Evolutionary conservation across 116 monocot species (phyloP).

Genomic region (Dioscorea cayenensis): DNA sequence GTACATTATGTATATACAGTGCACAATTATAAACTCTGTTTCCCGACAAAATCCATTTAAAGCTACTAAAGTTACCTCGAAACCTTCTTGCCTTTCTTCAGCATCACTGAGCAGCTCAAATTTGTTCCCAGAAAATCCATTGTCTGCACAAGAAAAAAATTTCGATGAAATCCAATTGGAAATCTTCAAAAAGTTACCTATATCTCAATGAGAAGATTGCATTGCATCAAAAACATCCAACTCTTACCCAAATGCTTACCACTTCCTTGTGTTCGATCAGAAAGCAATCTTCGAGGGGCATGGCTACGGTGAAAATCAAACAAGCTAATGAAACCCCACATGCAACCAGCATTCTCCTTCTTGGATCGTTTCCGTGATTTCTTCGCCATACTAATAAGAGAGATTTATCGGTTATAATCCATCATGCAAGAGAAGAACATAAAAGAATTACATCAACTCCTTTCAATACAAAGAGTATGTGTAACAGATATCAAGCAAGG

Average conservation of each 20-base stretch:
- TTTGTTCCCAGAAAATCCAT: slow-evolving; percentile 19
- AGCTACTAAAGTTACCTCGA: slow-evolving; percentile 24
- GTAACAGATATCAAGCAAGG: background rate
- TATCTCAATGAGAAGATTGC: no score
- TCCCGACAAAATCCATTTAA: background rate
- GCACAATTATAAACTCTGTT: no score
- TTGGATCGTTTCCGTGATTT: background rate
- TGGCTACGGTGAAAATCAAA: background rate
- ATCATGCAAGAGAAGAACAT: background rate
- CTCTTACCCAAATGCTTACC: background rate
- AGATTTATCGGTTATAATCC: background rate
- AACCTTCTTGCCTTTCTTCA: slow-evolving; percentile 8
- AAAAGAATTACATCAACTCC: background rate
- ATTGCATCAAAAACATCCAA: background rate
- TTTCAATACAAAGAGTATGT: background rate
- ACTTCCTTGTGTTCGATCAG: background rate
- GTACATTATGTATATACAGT: background rate
- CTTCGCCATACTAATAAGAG: background rate
- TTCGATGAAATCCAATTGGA: background rate
- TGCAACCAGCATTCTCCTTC: background rate
- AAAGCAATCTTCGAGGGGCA: background rate
- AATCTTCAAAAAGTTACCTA: no score
- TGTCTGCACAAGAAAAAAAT: slow-evolving; percentile 14
- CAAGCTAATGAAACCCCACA: slow-evolving; percentile 1
- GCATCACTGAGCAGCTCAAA: slow-evolving; percentile 17